Conservation (phyloP, 83 land plant species). For the Picea abies region DNA sequence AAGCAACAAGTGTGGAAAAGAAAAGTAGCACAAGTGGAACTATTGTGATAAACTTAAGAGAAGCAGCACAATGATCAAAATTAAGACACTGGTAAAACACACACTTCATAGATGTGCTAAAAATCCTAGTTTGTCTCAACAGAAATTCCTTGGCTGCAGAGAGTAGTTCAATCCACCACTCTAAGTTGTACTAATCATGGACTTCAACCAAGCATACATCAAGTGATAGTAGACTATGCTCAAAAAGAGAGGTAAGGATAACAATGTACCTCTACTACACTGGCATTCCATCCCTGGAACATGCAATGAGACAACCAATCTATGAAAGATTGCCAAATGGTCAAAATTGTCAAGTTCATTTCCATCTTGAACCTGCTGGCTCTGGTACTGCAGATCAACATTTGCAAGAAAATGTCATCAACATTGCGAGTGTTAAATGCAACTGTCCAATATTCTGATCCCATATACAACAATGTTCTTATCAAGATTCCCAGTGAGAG, state of each 20-base stretch:
- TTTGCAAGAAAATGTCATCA: slow-evolving; percentile 20
- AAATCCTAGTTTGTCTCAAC: no score
- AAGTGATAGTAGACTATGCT: slow-evolving; percentile 11
- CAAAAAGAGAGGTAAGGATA: slow-evolving; percentile 15
- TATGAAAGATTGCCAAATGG: slow-evolving; percentile 18
- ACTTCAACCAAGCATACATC: slow-evolving; percentile 14
- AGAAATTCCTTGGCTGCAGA: no score
- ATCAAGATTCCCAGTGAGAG: background rate
- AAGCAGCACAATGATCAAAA: no score
- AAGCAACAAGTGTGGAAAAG: no score
- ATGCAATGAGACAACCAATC: slow-evolving; percentile 16
- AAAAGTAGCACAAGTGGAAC: no score
- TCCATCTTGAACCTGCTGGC: slow-evolving; percentile 21
- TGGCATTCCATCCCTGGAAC: slow-evolving; percentile 12
- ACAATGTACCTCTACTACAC: slow-evolving; percentile 20
- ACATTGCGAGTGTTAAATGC: background rate
- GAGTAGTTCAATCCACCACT: no score
- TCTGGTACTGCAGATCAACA: slow-evolving; percentile 20
- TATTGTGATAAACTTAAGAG: no score
- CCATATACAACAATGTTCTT: background rate
- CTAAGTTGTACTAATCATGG: background rate
- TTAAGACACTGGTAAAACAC: no score
- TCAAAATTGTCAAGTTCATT: slow-evolving; percentile 14
- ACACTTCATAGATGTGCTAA: no score
- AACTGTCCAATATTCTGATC: slow-evolving; percentile 11